These are phyloP conservation scores for Ceratobasidium papillatum DNA, from an alignment of 1,284 basidiomycete genomes.

Conservation along the genomic window DNA sequence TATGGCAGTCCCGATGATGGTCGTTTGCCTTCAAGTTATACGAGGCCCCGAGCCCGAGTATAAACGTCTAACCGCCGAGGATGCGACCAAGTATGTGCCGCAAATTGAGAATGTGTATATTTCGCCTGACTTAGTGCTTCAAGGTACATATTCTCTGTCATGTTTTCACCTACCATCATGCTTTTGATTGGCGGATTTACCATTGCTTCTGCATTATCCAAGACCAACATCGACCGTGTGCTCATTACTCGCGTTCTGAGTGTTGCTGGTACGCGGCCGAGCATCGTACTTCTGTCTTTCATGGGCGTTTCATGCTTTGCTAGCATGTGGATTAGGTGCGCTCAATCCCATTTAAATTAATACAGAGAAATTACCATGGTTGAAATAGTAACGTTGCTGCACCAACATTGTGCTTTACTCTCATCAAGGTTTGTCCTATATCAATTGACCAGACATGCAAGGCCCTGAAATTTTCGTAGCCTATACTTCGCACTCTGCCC, in stretches of 20 bases:
- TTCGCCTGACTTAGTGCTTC: neutral
- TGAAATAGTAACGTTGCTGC: constrained; percentile 88
- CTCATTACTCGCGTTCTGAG: constrained; percentile 92
- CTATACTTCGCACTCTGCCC: constrained; percentile 92
- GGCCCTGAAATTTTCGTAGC: constrained; percentile 60
- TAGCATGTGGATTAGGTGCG: constrained; percentile 97
- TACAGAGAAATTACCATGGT: neutral
- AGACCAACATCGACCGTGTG: constrained; percentile 96
- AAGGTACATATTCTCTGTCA: constrained; percentile 78
- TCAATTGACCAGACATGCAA: neutral
- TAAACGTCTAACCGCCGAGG: constrained; percentile 66
- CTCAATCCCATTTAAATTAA: constrained; percentile 46
- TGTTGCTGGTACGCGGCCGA: constrained; percentile 88
- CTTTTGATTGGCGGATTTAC: constrained; percentile 98
- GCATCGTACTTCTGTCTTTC: constrained; percentile 88
- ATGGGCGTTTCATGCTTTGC: constrained; percentile 98
- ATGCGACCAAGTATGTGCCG: constrained; percentile 76
- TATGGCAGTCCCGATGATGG: constrained; percentile 85
- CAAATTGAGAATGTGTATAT: neutral
- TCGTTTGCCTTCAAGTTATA: constrained; percentile 89
- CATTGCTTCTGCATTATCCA: constrained; percentile 94
- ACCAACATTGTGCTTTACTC: constrained; percentile 96
- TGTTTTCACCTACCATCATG: constrained; percentile 96
- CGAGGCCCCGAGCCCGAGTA: constrained; percentile 67
- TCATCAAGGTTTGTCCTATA: constrained; percentile 78